phyloP scores from a whole-genome alignment of 495 filamentous ascomycete species.

The Cercophora scortea region DNA sequence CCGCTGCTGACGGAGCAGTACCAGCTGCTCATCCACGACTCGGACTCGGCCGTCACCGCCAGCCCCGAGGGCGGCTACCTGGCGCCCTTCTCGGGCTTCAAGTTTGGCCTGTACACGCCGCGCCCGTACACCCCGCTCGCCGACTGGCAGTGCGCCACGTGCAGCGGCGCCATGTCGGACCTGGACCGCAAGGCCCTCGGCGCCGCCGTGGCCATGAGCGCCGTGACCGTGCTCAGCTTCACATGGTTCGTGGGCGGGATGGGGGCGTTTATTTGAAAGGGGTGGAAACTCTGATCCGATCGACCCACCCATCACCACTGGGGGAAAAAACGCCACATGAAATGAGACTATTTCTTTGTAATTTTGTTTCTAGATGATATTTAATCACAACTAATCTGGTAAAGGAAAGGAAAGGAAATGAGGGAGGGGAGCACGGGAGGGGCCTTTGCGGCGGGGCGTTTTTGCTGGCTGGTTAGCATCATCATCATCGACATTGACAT shows the following conservation, averaged over 20 bases:
- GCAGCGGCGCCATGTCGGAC: constrained; percentile 59
- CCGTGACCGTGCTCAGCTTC: constrained; percentile 72
- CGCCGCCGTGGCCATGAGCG: constrained; percentile 65
- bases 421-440: not conserved
- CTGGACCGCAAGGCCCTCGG: constrained; percentile 61
- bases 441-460: not conserved
- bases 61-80: constrained; percentile 66
- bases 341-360: constrained; percentile 6
- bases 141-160: constrained; percentile 60
- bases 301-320: too few relatives aligned
- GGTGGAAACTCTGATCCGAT: not conserved
- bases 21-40: constrained; percentile 78
- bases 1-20: constrained; percentile 68
- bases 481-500: too few relatives aligned
- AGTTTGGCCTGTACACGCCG: constrained; percentile 76
- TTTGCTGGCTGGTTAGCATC: too few relatives aligned
- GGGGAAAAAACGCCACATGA: not conserved
- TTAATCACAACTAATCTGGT: not conserved
- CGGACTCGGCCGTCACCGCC: constrained; percentile 52
- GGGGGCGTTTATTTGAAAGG: constrained; percentile 39
- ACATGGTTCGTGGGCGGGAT: constrained; percentile 78
- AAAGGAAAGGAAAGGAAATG: not conserved
- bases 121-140: constrained; percentile 55
- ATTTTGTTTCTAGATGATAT: not conserved
- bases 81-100: constrained; percentile 50